Evolutionary conservation across 768 basidiomycete genomes (phyloP).

Genomic region (Suillus fuscotomentosus): DNA sequence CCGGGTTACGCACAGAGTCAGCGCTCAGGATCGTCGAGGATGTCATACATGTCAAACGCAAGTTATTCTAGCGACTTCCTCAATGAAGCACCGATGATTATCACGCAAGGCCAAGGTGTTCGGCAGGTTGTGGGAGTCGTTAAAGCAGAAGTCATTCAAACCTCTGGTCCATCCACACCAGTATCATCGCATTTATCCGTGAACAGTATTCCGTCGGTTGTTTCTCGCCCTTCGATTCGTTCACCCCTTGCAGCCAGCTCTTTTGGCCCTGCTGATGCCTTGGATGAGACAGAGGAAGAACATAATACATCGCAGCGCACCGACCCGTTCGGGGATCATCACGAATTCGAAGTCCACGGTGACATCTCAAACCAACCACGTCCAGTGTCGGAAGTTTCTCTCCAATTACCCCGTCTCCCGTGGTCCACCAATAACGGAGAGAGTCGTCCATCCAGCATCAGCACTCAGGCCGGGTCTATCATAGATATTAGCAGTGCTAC

Average conservation of each 20-base stretch:
- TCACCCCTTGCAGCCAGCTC: slow-evolving; percentile 72
- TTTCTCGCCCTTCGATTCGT: slow-evolving; percentile 44
- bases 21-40: slow-evolving; percentile 54
- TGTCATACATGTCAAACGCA: slow-evolving; percentile 72
- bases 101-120: slow-evolving; percentile 63
- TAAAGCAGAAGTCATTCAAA: slow-evolving; percentile 76
- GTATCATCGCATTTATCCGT: slow-evolving; percentile 21
- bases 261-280: slow-evolving; percentile 67
- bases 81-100: slow-evolving; percentile 79
- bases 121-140: slow-evolving; percentile 75
- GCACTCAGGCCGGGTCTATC: slow-evolving; percentile 59
- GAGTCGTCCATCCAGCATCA: slow-evolving; percentile 60
- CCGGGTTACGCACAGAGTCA: slow-evolving; percentile 45
- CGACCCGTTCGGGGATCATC: slow-evolving; percentile 69
- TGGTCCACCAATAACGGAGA: slow-evolving; percentile 38
- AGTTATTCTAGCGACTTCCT: slow-evolving; percentile 79
- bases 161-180: slow-evolving; percentile 41
- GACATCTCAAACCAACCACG: slow-evolving; percentile 20
- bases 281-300: slow-evolving; percentile 43
- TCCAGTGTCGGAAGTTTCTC: slow-evolving; percentile 36
- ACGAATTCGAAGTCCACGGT: slow-evolving; percentile 25
- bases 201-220: slow-evolving; percentile 37
- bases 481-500: slow-evolving; percentile 64
- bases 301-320: slow-evolving; percentile 23
- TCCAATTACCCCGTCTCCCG: slow-evolving; percentile 39